Evolutionary conservation across 169 alveolate species (phyloP).

Genomic region (Plasmodium sp.): DNA sequence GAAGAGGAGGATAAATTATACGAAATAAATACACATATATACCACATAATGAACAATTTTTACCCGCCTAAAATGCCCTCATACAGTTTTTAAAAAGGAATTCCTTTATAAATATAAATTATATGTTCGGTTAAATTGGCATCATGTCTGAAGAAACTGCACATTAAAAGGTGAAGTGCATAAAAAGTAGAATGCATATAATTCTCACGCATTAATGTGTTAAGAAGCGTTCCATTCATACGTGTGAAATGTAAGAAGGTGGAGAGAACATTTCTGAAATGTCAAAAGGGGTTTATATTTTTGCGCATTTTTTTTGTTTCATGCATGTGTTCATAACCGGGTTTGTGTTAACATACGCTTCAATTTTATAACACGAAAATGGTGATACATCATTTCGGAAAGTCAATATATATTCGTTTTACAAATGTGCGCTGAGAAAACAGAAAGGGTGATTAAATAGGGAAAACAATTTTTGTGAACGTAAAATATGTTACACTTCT

Average conservation of each 20-base stretch:
- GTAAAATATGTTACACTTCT: neutral
- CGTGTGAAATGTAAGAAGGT: neutral
- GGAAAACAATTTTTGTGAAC: neutral
- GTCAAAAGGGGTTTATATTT: neutral
- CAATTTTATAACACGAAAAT: neutral
- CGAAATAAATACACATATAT: neutral
- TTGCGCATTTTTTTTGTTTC: neutral
- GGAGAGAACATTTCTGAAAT: neutral
- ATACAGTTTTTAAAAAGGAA: neutral
- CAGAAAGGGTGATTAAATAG: neutral
- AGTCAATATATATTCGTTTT: neutral
- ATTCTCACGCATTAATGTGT: neutral
- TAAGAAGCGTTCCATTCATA: neutral
- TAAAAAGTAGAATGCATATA: neutral
- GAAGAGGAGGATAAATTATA: neutral
- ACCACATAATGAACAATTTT: neutral
- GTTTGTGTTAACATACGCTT: neutral
- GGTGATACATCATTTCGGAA: neutral
- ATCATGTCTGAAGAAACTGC: neutral
- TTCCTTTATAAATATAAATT: neutral
- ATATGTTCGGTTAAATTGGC: neutral
- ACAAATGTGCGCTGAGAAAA: neutral
- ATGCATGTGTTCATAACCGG: neutral
- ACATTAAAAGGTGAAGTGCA: neutral
- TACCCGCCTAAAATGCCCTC: neutral